These are phyloP conservation scores for Glutinoglossum americanum DNA, from an alignment of 495 filamentous ascomycete species.

Conservation along the genomic window DNA sequence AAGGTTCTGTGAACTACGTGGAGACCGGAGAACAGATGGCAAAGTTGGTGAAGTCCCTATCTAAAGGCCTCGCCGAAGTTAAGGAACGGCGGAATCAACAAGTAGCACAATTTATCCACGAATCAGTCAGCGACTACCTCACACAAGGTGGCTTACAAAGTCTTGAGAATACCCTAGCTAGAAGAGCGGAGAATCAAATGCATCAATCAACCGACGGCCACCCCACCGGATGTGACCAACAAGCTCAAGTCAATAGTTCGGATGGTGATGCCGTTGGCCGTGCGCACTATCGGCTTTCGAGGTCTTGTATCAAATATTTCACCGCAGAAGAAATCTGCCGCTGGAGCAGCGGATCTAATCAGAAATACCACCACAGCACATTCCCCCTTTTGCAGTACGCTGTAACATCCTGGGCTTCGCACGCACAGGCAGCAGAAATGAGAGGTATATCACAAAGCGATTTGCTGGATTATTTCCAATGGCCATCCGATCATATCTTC, in stretches of 20 bases:
- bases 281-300: conserved; percentile 11
- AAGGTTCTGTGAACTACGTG: background rate
- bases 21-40: conserved; percentile 9
- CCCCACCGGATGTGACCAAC: conserved; percentile 2
- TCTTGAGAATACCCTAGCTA: background rate
- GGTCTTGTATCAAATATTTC: background rate
- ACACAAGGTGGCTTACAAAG: background rate
- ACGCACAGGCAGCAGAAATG: background rate
- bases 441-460: background rate
- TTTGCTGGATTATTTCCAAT: background rate
- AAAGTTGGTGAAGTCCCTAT: conserved; percentile 13
- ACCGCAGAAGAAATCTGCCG: background rate
- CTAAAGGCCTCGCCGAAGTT: conserved; percentile 18
- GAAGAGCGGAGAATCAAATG: no score
- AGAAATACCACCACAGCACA: background rate
- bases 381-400: background rate
- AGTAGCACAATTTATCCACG: background rate
- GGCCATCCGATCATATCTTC: background rate
- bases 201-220: no score
- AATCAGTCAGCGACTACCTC: background rate
- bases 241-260: conserved; percentile 6
- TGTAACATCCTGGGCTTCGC: background rate
- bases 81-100: background rate
- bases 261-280: conserved; percentile 3
- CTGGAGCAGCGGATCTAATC: background rate